Base-by-base conservation (phyloP, 2,329 filamentous ascomycete species). In the Pseudocercospora musae region DNA sequence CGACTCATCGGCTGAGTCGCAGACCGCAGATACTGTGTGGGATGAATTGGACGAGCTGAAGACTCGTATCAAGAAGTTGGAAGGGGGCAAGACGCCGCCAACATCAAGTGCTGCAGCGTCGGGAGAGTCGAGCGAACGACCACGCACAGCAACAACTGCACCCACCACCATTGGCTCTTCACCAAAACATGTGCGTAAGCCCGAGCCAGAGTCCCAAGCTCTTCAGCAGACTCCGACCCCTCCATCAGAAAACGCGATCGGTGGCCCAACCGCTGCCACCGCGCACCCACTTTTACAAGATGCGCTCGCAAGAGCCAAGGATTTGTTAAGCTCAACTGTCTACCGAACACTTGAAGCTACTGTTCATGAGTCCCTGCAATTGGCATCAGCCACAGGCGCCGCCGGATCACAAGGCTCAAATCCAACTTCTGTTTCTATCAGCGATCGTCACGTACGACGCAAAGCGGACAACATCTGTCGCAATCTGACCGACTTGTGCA, bases 21-120 rank as follows among this genome's bases (percentile, higher is more conserved):
- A 91, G 0, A 92, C 89, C 1, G 92, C 91, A 1, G 91, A 93
- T 11, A 97, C 92, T 0, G 91, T 99, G 2, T 99, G 95, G 95
- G 95, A 98, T 74, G 95, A 99, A 76, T 79, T 99, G 27, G 95
- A 98, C 70, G 95, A 98, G 67, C 80, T 99, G 52, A 98, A 98
- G 75, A 95, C 91, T 44, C 87, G 95, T 29, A 96, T 99, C 70
- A 88, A 91, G 69, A 90, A 92, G 63, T 84, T 99, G 9, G 95
- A 98, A 75, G 96, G 91, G 2, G 93, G 93, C 62, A 96, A 96
- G 76, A 54, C 58, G 46, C 80, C 95, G 33, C 92, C 93, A 0
- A 80, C 91, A 0, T 92, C 90, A 1, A 90, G 88, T 37, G 91
- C 91, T 2, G 90, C 91, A 1, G 89, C 93, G 73, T 89, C 89